These are phyloP conservation scores for Talaromyces islandicus DNA, from an alignment of 2,329 filamentous ascomycete genomes.

Conservation along the genomic window DNA sequence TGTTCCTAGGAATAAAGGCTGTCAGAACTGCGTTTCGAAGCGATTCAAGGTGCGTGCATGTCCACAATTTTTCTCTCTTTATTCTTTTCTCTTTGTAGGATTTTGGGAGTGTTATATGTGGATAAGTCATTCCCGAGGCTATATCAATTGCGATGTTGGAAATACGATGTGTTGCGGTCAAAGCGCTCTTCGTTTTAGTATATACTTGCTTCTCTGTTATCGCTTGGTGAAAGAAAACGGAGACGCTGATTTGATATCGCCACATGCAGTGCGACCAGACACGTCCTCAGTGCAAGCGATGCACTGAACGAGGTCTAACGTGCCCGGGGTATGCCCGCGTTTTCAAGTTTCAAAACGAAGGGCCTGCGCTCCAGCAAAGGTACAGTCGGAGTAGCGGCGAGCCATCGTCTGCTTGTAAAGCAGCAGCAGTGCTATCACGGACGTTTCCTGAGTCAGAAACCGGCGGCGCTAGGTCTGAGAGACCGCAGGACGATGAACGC, in stretches of 20 bases:
- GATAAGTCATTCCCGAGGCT: background rate
- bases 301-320: constrained; percentile 19
- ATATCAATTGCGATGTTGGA: background rate
- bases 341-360: constrained; percentile 25
- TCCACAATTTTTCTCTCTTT: too few relatives aligned
- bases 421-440: background rate
- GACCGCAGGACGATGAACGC: background rate
- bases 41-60: constrained; percentile 15
- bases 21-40: constrained; percentile 22
- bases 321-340: constrained; percentile 19
- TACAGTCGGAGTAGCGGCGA: constrained; percentile 12
- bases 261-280: constrained; percentile 21
- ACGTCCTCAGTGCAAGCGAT: constrained; percentile 22
- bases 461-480: background rate
- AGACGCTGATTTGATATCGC: background rate
- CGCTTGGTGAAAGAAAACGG: too few relatives aligned
- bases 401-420: background rate
- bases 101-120: background rate
- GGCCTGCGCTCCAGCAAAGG: constrained; percentile 19
- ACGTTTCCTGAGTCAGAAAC: background rate
- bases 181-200: background rate
- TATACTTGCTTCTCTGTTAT: background rate
- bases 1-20: constrained; percentile 27
- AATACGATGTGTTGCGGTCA: background rate
- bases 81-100: background rate